A percentile compares a stretch with the other conserved stretches of the same genome.
phyloP scores from a whole-genome alignment of 2,329 filamentous ascomycete genomes.

The Beauveria bassiana region DNA sequence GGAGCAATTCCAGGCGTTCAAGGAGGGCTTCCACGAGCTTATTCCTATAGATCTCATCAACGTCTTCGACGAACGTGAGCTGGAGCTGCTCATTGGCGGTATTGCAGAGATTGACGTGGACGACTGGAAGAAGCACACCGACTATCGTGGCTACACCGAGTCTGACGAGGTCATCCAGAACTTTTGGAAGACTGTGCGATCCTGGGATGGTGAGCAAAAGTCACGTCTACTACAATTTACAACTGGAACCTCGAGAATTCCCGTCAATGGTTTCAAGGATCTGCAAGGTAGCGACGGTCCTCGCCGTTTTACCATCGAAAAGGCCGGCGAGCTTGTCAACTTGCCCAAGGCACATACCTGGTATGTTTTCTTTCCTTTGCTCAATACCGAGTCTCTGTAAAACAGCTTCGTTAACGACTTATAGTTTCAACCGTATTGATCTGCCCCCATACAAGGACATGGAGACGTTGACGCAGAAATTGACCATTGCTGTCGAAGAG shows the following conservation, averaged over 20 bases:
- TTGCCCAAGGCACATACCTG: slow-evolving; percentile 97
- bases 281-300: slow-evolving; percentile 94
- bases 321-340: slow-evolving; percentile 84
- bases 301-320: slow-evolving; percentile 94
- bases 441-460: slow-evolving; percentile 86
- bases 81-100: slow-evolving; percentile 93
- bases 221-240: slow-evolving; percentile 93
- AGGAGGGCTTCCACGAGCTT: slow-evolving; percentile 93
- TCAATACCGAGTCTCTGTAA: slow-evolving; percentile 12
- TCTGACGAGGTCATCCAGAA: slow-evolving; percentile 94
- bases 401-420: slow-evolving; percentile 16
- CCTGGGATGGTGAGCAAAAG: slow-evolving; percentile 98
- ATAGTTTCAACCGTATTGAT: slow-evolving; percentile 93
- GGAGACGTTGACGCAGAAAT: slow-evolving; percentile 77
- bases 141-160: slow-evolving; percentile 97
- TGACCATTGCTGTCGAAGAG: slow-evolving; percentile 96
- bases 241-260: slow-evolving; percentile 93
- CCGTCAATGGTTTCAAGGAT: slow-evolving; percentile 99
- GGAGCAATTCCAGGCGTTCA: slow-evolving; percentile 97
- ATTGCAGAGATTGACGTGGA: slow-evolving; percentile 99
- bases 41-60: slow-evolving; percentile 96
- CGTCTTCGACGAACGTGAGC: slow-evolving; percentile 95
- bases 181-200: slow-evolving; percentile 97
- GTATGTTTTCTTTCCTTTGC: slow-evolving; percentile 45
- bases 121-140: slow-evolving; percentile 99